phyloP scores from a whole-genome alignment of 495 filamentous ascomycete genomes.

The Neurospora intermedia region DNA sequence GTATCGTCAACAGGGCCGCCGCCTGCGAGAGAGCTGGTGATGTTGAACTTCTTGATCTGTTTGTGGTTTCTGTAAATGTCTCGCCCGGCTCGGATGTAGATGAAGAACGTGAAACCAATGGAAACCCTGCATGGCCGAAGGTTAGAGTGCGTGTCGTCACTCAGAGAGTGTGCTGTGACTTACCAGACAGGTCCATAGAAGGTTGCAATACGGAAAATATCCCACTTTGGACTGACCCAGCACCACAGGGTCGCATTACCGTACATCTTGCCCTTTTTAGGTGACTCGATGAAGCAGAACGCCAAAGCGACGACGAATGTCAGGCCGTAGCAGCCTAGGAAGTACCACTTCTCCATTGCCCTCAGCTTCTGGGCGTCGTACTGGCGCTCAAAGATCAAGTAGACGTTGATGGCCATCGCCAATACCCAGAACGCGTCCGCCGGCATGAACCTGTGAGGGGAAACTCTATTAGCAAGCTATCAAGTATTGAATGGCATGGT shows the following conservation, averaged over 20 bases:
- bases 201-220: conserved; percentile 60
- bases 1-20: conserved; percentile 13
- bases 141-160: neutral
- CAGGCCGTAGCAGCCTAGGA: conserved; percentile 62
- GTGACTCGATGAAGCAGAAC: conserved; percentile 52
- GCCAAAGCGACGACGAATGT: conserved; percentile 60
- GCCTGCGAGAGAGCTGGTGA: conserved; percentile 24
- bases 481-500: neutral
- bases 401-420: conserved; percentile 83
- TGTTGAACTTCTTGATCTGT: conserved; percentile 35
- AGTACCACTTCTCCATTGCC: conserved; percentile 60
- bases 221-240: conserved; percentile 59
- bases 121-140: conserved; percentile 36
- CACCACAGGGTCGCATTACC: conserved; percentile 80
- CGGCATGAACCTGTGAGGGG: conserved; percentile 52
- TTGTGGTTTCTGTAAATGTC: conserved; percentile 53
- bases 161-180: conserved; percentile 2
- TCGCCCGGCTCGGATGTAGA: conserved; percentile 62
- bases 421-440: conserved; percentile 74
- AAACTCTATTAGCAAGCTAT: neutral
- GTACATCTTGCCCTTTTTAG: conserved; percentile 48
- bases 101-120: conserved; percentile 56
- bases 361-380: conserved; percentile 59
- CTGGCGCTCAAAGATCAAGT: conserved; percentile 72
- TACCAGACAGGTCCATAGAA: conserved; percentile 85